Percentiles rank a stretch among this genome's conserved stretches.
Conservation (phyloP, 257 asterid species). For the Solanum bukasovii region DNA sequence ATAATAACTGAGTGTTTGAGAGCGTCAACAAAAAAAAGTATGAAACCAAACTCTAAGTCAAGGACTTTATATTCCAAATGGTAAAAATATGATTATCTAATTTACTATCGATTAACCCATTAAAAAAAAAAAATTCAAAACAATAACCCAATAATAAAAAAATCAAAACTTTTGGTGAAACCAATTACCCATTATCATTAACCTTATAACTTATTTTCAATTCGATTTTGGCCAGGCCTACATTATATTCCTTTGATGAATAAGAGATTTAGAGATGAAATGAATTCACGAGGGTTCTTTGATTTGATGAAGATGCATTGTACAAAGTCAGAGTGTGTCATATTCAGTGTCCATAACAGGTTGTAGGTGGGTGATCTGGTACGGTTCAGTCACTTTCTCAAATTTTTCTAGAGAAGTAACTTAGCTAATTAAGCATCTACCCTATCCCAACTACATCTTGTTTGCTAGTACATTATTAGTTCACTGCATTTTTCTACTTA, state of each 20-base stretch:
- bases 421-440: background rate
- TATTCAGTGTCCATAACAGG: background rate
- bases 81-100: too few species aligned
- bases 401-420: constrained; percentile 8
- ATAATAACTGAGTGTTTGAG: background rate
- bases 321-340: background rate
- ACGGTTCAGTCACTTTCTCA: background rate
- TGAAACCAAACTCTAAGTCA: background rate
- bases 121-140: too few species aligned
- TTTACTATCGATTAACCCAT: background rate
- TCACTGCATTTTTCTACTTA: background rate
- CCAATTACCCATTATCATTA: background rate
- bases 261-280: background rate
- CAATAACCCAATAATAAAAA: too few species aligned
- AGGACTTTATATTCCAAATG: too few species aligned
- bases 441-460: background rate
- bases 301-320: background rate
- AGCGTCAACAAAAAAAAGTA: background rate
- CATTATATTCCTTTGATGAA: background rate
- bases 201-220: too few species aligned
- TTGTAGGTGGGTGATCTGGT: background rate
- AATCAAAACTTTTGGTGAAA: too few species aligned
- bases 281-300: background rate
- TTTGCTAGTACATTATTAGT: background rate
- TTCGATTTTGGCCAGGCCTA: too few species aligned